phyloP scores from a whole-genome alignment of 2,329 filamentous ascomycete genomes.

The Microcyclospora pomicola region DNA sequence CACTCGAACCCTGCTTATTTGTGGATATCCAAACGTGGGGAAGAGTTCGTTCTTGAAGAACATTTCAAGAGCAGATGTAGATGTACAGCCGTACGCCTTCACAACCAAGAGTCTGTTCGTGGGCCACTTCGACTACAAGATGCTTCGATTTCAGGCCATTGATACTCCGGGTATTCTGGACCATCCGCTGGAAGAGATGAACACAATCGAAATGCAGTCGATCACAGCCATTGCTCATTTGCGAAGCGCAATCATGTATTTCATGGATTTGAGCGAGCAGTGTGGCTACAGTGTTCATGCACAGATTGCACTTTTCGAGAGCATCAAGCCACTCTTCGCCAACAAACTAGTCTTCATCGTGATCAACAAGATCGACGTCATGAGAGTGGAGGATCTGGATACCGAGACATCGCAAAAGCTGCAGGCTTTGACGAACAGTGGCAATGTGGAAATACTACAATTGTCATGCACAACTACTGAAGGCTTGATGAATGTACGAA shows the following conservation, averaged over 20 bases:
- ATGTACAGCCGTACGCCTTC: slow-evolving; percentile 96
- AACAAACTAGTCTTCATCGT: slow-evolving; percentile 97
- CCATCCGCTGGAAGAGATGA: slow-evolving; percentile 97
- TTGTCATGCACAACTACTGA: slow-evolving; percentile 91
- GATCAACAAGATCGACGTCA: slow-evolving; percentile 95
- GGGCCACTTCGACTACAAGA: slow-evolving; percentile 96
- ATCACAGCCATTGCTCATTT: slow-evolving; percentile 97
- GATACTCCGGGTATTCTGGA: slow-evolving; percentile 98
- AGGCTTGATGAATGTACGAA: slow-evolving; percentile 88
- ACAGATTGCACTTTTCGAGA: slow-evolving; percentile 90
- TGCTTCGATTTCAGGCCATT: slow-evolving; percentile 78
- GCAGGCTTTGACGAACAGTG: slow-evolving; percentile 65
- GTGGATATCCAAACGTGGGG: slow-evolving; percentile 93
- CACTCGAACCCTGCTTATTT: slow-evolving; percentile 88
- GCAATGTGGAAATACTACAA: slow-evolving; percentile 84
- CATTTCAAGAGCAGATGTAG: slow-evolving; percentile 86
- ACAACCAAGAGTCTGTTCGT: slow-evolving; percentile 96
- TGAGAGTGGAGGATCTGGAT: slow-evolving; percentile 74
- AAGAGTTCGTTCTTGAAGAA: slow-evolving; percentile 93
- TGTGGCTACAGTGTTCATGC: slow-evolving; percentile 87
- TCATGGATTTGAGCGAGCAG: slow-evolving; percentile 95
- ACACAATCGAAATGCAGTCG: slow-evolving; percentile 98
- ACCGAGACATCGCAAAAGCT: slow-evolving; percentile 63
- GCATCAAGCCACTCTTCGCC: slow-evolving; percentile 89
- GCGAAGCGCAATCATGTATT: slow-evolving; percentile 88